Evolutionary conservation across 495 filamentous ascomycete species (phyloP), one percentile per base, ranked within the genome.

Genomic region (Penicillium riverlandense): DNA sequence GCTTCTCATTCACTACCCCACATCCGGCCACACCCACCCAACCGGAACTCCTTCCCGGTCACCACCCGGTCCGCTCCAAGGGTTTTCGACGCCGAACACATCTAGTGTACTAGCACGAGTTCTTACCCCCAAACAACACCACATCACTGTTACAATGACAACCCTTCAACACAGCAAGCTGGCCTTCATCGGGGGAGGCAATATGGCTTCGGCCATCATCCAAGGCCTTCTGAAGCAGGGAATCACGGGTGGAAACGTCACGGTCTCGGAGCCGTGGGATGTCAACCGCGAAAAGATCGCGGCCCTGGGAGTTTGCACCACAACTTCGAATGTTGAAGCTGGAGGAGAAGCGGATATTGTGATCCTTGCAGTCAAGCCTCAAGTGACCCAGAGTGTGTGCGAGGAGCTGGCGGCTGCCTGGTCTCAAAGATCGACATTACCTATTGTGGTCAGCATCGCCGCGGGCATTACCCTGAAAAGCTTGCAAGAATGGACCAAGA

Each of bases 341-440:
- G 89, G 86, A n/a, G 89, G 88, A 71, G 85, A 92, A 27, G 95
- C 90, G 80, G 83, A 96, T 58, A 86, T 96, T 58, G 83, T 82
- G 47, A 83, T 83, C 54, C 83, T 88, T 44, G 83, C 86, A 45
- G 79, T 76, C n/a, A 81, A 86, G 58, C 80, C 76, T 36, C 65
- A 88, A 43, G 77, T 95, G 14, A 82, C 87, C 11, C 90, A 94
- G 66, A 82, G 83, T 22, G 91, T 92, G 5, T 88, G 95, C 44
- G 89, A 96, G 75, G 87, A 95, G 75, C 85, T 85, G 43, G 90
- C 87, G 11, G 86, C 88, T 47, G 86, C 88, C 4, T 74, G 90
- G 51, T 81, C 89, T 57, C 57, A 84, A 38, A 86, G 89, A 34
- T 79, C 84, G 61, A 78, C 80, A 1, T 45, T 71, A 16, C 75